Evolutionary conservation across 306 rosid species (phyloP), one percentile per base, ranked within the genome.

Genomic region (Prunus persica): DNA sequence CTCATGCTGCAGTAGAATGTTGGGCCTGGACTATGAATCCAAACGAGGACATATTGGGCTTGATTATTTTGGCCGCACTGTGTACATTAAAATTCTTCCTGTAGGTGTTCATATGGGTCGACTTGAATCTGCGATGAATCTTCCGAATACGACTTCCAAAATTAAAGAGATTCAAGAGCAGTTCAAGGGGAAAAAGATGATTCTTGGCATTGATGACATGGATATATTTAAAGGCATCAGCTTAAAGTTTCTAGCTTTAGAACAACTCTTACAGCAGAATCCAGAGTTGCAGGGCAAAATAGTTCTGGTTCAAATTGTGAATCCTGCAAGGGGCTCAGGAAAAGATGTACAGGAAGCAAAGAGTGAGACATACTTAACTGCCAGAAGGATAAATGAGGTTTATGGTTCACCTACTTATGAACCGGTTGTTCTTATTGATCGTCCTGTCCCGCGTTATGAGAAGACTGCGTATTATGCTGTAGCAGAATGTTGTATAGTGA

Each of bases 1-100:
- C 72, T 91, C 98, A 24, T 93, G 98, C 80, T 93, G 98, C 84
- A 93, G 97, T 63, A 90, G 97, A 89, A 93, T 93, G 97, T 83
- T 93, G 34, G 97, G 97, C 61, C 87, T 93, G 73, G 92, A 87
- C 82, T 93, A 93, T 80, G 93, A 93, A 79, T 93, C 96, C 24
- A 93, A 93, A 83, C 83, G 97, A n/a, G 97, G 97, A 30, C 89
- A 93, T 81, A 90, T 93, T 64, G 97, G 97, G 70, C 87, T 93
- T 56, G 97, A 93, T 75, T 90, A 93, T 85, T 93, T 68, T 75
- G 97, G 97, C 77, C 91, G 97, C 54, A 93, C 96, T 47, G 86
- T 93, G 46, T 87, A 82, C 66, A 90, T 93, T 67, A 93, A 93
- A 81, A 93, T 93, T 77, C 85, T 90, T 64, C 97, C 97, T 22